Evolutionary conservation across 345 rosid species (phyloP), one percentile per base, ranked within the genome.

Genomic region (Gossypium longicalyx): DNA sequence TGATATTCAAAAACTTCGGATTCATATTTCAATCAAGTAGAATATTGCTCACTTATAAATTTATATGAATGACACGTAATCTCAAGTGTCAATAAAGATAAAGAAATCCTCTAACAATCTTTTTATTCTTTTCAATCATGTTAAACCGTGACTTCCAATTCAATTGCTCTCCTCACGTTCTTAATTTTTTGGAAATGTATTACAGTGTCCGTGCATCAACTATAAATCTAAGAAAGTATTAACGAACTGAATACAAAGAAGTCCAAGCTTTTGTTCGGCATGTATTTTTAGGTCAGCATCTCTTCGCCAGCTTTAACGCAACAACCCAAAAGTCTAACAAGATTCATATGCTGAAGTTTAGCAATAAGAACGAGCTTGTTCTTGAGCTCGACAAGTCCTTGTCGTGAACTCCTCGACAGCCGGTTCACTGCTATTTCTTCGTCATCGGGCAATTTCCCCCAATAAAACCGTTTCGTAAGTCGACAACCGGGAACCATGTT

Each of bases 401-500:
- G 74, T 69, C 72, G 45, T 15, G 72, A 69, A 47, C 72, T 69
- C 57, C 41, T 45, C 20, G 59, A 69, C 54, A 71, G 74, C 57
- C 74, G 54, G 62, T 70, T 71, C 44, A 71, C 63, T 9, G 74
- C 63, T 34, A 71, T 71, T 71, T 71, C 74, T 54, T 71, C 4
- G 13, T 48, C 74, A 17, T 54, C 49, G 3, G 49, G 25, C 34
- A 54, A 53, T 27, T 53, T 54, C 56, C 63, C 74, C 73, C 51
- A 43, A 47, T 51, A 13, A 49, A 20, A 67, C 41, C 41, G 7
- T 34, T 34, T 34, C 5, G 41, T 6, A 34, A 69, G 72, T 52
- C 51, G 72, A 69, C 72, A 69, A 8, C 72, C 59, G 5, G 72
- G 72, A 3, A 9, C 20, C 20, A 12, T 7, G 11, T 49, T 23